Conservation (phyloP, 2,329 filamentous ascomycete species). For the Alternaria ventricosa region DNA sequence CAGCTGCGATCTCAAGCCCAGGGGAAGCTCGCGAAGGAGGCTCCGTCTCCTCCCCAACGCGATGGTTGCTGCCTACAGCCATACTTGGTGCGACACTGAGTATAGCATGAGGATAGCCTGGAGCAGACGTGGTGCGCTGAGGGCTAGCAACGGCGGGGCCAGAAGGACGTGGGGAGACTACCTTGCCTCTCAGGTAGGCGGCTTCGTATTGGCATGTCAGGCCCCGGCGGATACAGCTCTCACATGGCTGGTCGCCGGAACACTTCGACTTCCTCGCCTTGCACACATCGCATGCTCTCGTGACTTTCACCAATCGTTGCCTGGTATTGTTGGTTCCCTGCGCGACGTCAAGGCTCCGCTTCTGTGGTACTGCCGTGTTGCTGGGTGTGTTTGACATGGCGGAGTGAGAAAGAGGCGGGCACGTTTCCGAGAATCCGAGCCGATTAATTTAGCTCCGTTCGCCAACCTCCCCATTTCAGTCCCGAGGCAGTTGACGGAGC, state of each 20-base stretch:
- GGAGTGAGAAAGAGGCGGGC: background rate
- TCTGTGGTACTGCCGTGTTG: constrained; percentile 14
- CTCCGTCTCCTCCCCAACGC: constrained; percentile 5
- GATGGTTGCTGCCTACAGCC: background rate
- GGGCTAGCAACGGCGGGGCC: background rate
- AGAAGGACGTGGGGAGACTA: constrained; percentile 24
- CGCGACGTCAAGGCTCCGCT: constrained; percentile 10
- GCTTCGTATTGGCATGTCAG: constrained; percentile 34
- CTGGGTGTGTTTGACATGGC: background rate
- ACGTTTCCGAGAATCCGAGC: background rate
- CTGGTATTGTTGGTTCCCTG: background rate
- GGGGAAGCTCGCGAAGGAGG: constrained; percentile 48
- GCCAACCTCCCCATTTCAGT: background rate
- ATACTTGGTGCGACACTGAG: background rate
- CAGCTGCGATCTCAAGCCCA: constrained; percentile 58
- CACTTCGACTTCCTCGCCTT: constrained; percentile 41
- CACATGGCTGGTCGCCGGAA: constrained; percentile 36
- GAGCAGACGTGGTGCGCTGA: background rate
- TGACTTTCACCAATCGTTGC: constrained; percentile 32
- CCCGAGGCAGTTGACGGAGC: background rate
- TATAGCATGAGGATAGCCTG: constrained; percentile 1
- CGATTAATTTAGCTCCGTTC: background rate
- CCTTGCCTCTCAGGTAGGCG: constrained; percentile 33
- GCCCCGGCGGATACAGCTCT: constrained; percentile 23
- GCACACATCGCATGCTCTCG: constrained; percentile 39